phyloP scores from a whole-genome alignment of 345 rosid genomes.

The Aquilaria sinensis region DNA sequence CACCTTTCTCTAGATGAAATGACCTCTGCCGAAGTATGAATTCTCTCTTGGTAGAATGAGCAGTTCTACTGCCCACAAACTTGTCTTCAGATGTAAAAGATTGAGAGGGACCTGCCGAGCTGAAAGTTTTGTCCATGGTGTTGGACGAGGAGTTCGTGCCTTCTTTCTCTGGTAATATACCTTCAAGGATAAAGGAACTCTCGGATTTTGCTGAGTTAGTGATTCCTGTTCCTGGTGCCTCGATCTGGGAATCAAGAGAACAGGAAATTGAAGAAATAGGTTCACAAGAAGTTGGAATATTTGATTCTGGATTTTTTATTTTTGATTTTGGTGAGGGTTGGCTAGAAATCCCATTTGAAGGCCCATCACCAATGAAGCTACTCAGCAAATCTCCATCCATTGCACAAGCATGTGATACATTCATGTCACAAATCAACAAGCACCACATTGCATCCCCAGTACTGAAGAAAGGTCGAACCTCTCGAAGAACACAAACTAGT shows the following conservation, averaged over 20 bases:
- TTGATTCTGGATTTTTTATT: slow-evolving; percentile 36
- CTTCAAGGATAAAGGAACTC: slow-evolving; percentile 30
- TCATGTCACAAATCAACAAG: slow-evolving; percentile 88
- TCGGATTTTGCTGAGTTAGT: slow-evolving; percentile 33
- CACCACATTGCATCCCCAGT: slow-evolving; percentile 99
- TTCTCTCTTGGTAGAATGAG: slow-evolving; percentile 60
- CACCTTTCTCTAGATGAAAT: slow-evolving; percentile 56
- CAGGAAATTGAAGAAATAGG: slow-evolving; percentile 35
- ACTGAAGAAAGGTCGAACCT: slow-evolving; percentile 79
- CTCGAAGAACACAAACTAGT: slow-evolving; percentile 75
- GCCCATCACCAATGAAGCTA: slow-evolving; percentile 34
- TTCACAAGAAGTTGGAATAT: slow-evolving; percentile 39
- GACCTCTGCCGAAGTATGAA: slow-evolving; percentile 65
- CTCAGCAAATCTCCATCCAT: slow-evolving; percentile 61
- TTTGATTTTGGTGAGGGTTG: slow-evolving; percentile 35
- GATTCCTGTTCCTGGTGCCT: slow-evolving; percentile 31
- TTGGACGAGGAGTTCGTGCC: slow-evolving; percentile 30
- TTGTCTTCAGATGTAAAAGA: slow-evolving; percentile 54
- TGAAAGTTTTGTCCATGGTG: slow-evolving; percentile 40
- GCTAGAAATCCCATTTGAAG: slow-evolving; percentile 23
- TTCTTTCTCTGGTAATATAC: slow-evolving; percentile 42
- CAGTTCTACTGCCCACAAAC: slow-evolving; percentile 53
- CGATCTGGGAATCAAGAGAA: slow-evolving; percentile 35
- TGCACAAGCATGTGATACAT: slow-evolving; percentile 91
- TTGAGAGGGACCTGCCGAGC: slow-evolving; percentile 40